Evolutionary conservation across 257 asterid species (phyloP).

Genomic region (Schizonepeta tenuifolia): DNA sequence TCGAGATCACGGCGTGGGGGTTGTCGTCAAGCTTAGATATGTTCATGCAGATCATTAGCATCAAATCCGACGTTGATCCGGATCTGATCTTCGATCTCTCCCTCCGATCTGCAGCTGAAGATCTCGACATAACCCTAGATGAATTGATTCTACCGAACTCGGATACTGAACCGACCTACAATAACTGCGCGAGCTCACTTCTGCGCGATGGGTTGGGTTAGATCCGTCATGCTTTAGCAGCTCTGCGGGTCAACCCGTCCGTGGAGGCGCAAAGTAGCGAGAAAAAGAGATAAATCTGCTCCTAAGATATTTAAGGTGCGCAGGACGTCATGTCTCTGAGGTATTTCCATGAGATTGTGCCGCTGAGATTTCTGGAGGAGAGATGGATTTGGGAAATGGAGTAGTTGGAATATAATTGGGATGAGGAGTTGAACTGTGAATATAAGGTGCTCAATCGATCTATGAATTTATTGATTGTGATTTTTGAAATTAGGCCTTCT

Average conservation of each 20-base stretch:
- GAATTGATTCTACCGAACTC: not conserved
- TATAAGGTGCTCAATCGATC: too few species aligned
- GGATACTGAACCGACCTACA: not conserved
- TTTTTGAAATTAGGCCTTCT: too few species aligned
- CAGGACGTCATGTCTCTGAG: too few species aligned
- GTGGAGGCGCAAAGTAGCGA: not conserved
- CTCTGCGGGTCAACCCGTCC: constrained; percentile 21
- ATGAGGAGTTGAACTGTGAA: too few species aligned
- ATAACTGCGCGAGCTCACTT: constrained; percentile 10
- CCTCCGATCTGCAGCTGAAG: constrained; percentile 22
- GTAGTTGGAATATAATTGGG: too few species aligned
- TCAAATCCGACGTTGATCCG: constrained; percentile 6
- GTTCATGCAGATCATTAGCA: constrained; percentile 13
- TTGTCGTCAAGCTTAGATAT: constrained; percentile 6
- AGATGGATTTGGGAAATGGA: too few species aligned
- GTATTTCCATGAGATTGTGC: too few species aligned
- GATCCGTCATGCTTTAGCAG: not conserved
- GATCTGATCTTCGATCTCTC: constrained; percentile 31
- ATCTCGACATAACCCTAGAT: not conserved
- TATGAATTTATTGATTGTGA: too few species aligned
- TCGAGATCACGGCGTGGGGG: too few species aligned
- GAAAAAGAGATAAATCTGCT: too few species aligned
- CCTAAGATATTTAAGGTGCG: too few species aligned
- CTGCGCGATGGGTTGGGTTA: constrained; percentile 10
- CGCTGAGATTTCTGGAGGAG: too few species aligned